Percentiles rank a stretch among this genome's conserved stretches.
These are phyloP conservation scores for Pleomassaria siparia DNA, from an alignment of 2,329 filamentous ascomycete genomes.

Conservation along the genomic window DNA sequence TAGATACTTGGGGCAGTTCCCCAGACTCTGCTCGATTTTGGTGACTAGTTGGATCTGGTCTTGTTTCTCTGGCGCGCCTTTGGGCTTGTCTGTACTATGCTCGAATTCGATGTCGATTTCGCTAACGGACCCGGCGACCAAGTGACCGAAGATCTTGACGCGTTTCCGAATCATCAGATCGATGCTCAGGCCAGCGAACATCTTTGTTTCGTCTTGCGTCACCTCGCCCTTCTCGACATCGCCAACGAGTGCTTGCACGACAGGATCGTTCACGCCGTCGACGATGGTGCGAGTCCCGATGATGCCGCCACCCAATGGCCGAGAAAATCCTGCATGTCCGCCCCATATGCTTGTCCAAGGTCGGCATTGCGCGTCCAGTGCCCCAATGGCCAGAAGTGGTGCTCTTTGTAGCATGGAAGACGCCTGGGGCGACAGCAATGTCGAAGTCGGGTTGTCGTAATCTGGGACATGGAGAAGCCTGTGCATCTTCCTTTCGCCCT, in stretches of 20 bases:
- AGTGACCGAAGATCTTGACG: constrained; percentile 71
- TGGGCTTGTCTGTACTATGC: constrained; percentile 22
- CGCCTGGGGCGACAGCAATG: constrained; percentile 63
- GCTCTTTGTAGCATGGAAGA: constrained; percentile 62
- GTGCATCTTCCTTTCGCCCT: constrained; percentile 69
- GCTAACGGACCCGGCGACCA: constrained; percentile 64
- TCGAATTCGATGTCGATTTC: constrained; percentile 34
- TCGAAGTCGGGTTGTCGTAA: constrained; percentile 66
- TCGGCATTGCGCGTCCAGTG: constrained; percentile 63
- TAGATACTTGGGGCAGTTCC: constrained; percentile 86
- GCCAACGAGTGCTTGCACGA: constrained; percentile 64
- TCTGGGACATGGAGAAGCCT: constrained; percentile 60
- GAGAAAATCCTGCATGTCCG: constrained; percentile 69
- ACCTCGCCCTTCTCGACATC: constrained; percentile 48
- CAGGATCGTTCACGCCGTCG: constrained; percentile 67
- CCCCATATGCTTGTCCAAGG: constrained; percentile 82
- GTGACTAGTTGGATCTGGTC: constrained; percentile 62
- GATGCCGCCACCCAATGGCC: constrained; percentile 62
- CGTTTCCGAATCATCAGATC: constrained; percentile 68
- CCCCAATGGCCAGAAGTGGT: constrained; percentile 72
- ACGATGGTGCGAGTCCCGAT: constrained; percentile 66
- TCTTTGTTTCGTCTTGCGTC: constrained; percentile 43
- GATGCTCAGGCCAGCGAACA: constrained; percentile 65
- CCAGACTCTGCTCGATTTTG: constrained; percentile 69
- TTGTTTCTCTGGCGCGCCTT: constrained; percentile 16